Conservation (phyloP, 2,329 filamentous ascomycete species). For the Pseudogymnoascus sp. region DNA sequence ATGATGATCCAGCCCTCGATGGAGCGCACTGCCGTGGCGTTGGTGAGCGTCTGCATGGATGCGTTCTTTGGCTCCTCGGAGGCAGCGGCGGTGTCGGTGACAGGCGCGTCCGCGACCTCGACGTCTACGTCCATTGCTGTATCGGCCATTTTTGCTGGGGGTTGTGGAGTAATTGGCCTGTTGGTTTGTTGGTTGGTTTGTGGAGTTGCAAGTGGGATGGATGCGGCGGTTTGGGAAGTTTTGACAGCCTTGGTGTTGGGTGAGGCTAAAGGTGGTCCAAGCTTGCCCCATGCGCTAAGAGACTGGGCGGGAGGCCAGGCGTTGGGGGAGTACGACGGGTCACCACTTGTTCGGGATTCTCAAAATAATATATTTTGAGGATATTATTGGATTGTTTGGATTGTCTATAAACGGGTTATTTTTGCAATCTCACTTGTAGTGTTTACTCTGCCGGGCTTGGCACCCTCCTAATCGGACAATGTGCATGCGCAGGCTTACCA, state of each 20-base stretch:
- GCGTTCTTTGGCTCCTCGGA: constrained; percentile 50
- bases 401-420: neutral
- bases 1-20: constrained; percentile 88
- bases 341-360: neutral
- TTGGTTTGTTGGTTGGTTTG: constrained; percentile 12
- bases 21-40: constrained; percentile 74
- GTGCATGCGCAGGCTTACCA: too few species aligned
- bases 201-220: constrained; percentile 8
- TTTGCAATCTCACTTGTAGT: neutral
- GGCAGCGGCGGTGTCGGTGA: constrained; percentile 24
- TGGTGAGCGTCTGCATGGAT: constrained; percentile 65
- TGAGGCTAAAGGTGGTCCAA: neutral
- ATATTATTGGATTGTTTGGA: neutral
- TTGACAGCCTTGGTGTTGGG: constrained; percentile 9
- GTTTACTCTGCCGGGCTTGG: too few species aligned
- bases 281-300: neutral
- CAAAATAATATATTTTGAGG: neutral
- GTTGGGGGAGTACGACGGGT: neutral
- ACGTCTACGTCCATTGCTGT: constrained; percentile 40
- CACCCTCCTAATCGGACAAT: too few species aligned
- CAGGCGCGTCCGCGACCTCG: constrained; percentile 25
- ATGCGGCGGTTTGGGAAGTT: constrained; percentile 9
- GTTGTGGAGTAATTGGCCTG: neutral
- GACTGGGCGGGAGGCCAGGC: neutral
- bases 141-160: constrained; percentile 36